Evolutionary conservation across 2,329 filamentous ascomycete genomes (phyloP).

Genomic region (Neocatenulostroma microsporum): DNA sequence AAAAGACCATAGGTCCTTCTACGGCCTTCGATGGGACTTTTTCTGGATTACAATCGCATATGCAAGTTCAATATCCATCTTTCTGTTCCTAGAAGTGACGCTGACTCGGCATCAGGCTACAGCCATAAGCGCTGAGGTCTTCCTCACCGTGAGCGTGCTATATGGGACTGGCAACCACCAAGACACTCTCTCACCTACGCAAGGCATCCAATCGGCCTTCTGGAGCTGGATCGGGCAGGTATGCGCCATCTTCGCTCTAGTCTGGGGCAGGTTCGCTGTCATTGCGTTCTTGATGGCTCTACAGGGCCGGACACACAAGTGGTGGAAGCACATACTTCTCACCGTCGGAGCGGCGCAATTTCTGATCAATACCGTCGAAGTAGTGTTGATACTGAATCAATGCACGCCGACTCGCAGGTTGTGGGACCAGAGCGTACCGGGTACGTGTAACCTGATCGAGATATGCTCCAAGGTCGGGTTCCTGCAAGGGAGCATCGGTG

Average conservation of each 20-base stretch:
- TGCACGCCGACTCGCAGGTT: conserved; percentile 3
- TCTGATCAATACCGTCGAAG: conserved; percentile 6
- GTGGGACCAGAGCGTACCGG: conserved; percentile 2
- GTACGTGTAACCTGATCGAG: conserved; percentile 1
- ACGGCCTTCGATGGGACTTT: conserved; percentile 6
- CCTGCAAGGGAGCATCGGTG: conserved; percentile 1
- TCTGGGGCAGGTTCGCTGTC: conserved; percentile 7
- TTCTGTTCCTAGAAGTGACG: too few species aligned
- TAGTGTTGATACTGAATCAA: conserved; percentile 5
- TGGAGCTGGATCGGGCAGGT: conserved; percentile 9
- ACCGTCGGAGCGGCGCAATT: conserved; percentile 2
- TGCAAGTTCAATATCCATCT: too few species aligned
- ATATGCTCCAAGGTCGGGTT: conserved; percentile 3
- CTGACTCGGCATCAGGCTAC: conserved; percentile 3
- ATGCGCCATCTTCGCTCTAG: conserved; percentile 1
- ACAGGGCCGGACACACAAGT: background rate
- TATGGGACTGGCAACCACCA: conserved; percentile 7
- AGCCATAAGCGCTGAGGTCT: background rate
- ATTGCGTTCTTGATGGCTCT: conserved; percentile 5
- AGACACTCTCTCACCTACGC: background rate
- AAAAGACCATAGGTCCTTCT: conserved; percentile 1
- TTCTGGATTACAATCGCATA: conserved; percentile 4
- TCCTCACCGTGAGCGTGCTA: conserved; percentile 4
- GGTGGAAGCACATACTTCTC: background rate
- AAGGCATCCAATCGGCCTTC: background rate